These are phyloP conservation scores for Fomitopsis pinicola DNA, from an alignment of 1,284 basidiomycete genomes.

Conservation along the genomic window DNA sequence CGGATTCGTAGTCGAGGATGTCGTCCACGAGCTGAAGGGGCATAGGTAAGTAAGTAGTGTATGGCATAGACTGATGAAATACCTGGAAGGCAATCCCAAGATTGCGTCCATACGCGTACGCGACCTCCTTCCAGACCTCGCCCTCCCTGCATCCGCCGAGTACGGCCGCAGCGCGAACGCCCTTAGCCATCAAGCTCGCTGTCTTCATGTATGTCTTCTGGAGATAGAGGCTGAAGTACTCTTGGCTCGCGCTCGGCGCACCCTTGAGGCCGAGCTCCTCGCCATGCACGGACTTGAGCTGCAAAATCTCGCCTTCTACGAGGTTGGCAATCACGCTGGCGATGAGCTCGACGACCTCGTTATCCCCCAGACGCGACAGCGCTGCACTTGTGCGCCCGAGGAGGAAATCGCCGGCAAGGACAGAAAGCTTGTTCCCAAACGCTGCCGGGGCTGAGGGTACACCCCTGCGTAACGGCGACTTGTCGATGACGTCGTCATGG, in stretches of 20 bases:
- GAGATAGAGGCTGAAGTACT: slow-evolving; percentile 86
- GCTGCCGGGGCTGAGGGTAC: slow-evolving; percentile 81
- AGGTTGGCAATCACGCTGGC: slow-evolving; percentile 92
- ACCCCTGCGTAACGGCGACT: slow-evolving; percentile 78
- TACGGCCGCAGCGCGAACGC: slow-evolving; percentile 83
- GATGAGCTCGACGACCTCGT: slow-evolving; percentile 91
- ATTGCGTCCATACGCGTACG: slow-evolving; percentile 89
- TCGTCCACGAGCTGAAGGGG: slow-evolving; percentile 85
- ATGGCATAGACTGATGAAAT: slow-evolving; percentile 23
- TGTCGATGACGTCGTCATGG: slow-evolving; percentile 95
- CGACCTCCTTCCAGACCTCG: slow-evolving; percentile 88
- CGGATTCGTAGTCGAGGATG: slow-evolving; percentile 80
- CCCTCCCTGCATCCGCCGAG: slow-evolving; percentile 83
- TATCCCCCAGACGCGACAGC: slow-evolving; percentile 81
- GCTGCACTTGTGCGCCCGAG: slow-evolving; percentile 90
- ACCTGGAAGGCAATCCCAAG: slow-evolving; percentile 95
- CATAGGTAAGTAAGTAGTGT: neutral
- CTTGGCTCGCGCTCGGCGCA: slow-evolving; percentile 29
- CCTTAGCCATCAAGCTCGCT: slow-evolving; percentile 94
- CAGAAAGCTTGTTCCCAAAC: slow-evolving; percentile 94
- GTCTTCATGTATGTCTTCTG: slow-evolving; percentile 97
- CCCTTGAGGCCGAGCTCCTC: slow-evolving; percentile 28
- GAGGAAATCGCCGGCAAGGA: slow-evolving; percentile 95
- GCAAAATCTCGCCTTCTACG: slow-evolving; percentile 95
- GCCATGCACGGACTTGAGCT: slow-evolving; percentile 57